A percentile compares a stretch with the other conserved stretches of the same genome.
These are phyloP conservation scores for Irineochytrium annulatum DNA, from an alignment of 192 early-diverging fungal genomes.

Conservation along the genomic window DNA sequence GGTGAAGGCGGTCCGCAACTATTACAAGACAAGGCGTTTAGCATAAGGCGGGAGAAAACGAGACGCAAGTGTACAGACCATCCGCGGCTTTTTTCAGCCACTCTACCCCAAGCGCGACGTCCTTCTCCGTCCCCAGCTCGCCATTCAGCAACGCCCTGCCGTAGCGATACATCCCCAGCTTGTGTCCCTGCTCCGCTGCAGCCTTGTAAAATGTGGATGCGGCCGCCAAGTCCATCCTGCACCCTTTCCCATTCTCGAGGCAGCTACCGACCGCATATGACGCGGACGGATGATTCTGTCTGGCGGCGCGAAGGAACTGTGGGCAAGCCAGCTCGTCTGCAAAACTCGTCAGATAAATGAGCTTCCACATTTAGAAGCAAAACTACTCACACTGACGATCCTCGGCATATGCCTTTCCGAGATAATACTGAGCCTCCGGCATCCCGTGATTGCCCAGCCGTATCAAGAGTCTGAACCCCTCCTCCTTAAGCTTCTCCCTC, in stretches of 20 bases:
- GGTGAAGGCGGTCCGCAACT: conserved; percentile 55
- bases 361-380: background rate
- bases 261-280: conserved; percentile 61
- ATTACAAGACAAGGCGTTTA: background rate
- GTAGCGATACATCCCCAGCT: conserved; percentile 65
- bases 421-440: conserved; percentile 52
- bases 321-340: conserved; percentile 60
- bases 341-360: background rate
- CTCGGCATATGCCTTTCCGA: conserved; percentile 37
- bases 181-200: conserved; percentile 63
- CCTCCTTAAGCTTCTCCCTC: conserved; percentile 42
- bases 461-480: conserved; percentile 63
- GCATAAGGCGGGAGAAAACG: background rate
- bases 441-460: conserved; percentile 56
- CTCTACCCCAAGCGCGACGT: conserved; percentile 69
- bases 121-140: conserved; percentile 57
- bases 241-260: conserved; percentile 64
- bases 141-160: conserved; percentile 76
- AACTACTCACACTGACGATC: conserved; percentile 38
- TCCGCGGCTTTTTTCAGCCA: conserved; percentile 77
- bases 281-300: conserved; percentile 64
- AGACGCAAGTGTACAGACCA: conserved; percentile 28
- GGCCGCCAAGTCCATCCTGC: conserved; percentile 50
- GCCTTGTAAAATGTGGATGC: conserved; percentile 71
- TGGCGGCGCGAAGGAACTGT: conserved; percentile 68